Evolutionary conservation across 352 stramenopile species (phyloP).

Genomic region (Phytophthora aleatoria): DNA sequence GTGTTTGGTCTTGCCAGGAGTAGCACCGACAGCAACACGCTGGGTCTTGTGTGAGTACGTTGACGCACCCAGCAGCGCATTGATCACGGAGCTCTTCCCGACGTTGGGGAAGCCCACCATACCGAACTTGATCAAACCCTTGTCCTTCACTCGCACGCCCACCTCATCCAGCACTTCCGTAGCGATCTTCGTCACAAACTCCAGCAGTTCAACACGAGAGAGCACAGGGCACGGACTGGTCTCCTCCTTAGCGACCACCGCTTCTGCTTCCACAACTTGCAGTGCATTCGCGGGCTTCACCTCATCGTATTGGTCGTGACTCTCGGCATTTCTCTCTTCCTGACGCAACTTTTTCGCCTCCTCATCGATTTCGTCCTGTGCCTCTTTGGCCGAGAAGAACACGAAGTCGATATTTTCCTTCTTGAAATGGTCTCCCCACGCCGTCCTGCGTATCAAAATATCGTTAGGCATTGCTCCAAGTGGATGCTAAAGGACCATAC

Average conservation of each 20-base stretch:
- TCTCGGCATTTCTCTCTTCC: constrained; percentile 40
- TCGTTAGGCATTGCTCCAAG: not conserved
- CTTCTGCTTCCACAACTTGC: constrained; percentile 1
- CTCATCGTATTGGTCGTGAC: constrained; percentile 45
- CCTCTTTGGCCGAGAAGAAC: constrained; percentile 98
- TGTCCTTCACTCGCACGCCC: constrained; percentile 78
- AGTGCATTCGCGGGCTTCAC: constrained; percentile 23
- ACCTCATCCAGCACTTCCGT: constrained; percentile 58
- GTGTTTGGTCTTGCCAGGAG: constrained; percentile 99
- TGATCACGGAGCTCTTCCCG: constrained; percentile 99
- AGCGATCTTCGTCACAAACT: constrained; percentile 67
- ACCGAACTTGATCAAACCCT: constrained; percentile 91
- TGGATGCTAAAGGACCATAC: not conserved
- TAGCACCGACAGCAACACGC: constrained; percentile 96
- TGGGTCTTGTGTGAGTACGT: constrained; percentile 95
- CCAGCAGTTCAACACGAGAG: constrained; percentile 77
- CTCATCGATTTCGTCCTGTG: constrained; percentile 92
- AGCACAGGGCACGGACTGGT: constrained; percentile 61
- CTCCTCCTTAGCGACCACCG: constrained; percentile 1
- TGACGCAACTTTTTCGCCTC: constrained; percentile 68
- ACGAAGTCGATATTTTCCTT: constrained; percentile 91
- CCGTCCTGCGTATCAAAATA: constrained; percentile 41
- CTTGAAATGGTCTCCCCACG: constrained; percentile 96
- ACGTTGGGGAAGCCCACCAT: constrained; percentile 99
- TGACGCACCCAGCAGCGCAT: constrained; percentile 97